phyloP scores from a whole-genome alignment of 2,329 filamentous ascomycete species.

The Triangularia setosa region DNA sequence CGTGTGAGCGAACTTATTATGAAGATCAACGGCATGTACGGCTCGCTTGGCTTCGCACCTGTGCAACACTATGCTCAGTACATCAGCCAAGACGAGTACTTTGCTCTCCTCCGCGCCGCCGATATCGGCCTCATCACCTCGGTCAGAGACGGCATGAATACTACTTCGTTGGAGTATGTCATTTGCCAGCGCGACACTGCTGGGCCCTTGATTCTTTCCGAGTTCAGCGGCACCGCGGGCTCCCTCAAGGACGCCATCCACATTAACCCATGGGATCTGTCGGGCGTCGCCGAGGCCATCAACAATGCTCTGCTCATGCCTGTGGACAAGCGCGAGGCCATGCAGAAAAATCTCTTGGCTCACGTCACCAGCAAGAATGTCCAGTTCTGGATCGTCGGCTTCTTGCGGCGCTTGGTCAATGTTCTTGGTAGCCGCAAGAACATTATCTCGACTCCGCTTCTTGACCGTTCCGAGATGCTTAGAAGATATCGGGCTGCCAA shows the following conservation, averaged over 20 bases:
- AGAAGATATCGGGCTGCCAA: conserved; percentile 68
- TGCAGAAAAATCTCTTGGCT: conserved; percentile 72
- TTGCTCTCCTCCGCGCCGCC: conserved; percentile 83
- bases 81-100: conserved; percentile 84
- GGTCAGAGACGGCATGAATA: conserved; percentile 97
- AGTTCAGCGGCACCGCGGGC: conserved; percentile 91
- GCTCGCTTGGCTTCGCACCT: conserved; percentile 82
- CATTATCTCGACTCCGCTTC: conserved; percentile 70
- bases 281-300: conserved; percentile 78
- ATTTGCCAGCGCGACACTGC: conserved; percentile 84
- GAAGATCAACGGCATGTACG: conserved; percentile 86
- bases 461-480: conserved; percentile 71
- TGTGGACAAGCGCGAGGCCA: conserved; percentile 57
- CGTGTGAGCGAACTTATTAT: conserved; percentile 88
- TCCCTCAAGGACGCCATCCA: conserved; percentile 83
- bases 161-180: conserved; percentile 90
- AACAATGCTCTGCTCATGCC: conserved; percentile 77
- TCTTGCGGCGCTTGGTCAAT: conserved; percentile 72
- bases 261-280: conserved; percentile 94
- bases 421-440: conserved; percentile 76
- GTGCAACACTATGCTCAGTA: conserved; percentile 96
- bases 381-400: conserved; percentile 77
- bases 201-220: conserved; percentile 87
- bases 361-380: conserved; percentile 85
- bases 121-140: conserved; percentile 94